These are phyloP conservation scores for Polychaeton citri DNA, from an alignment of 2,329 filamentous ascomycete species.

Conservation along the genomic window DNA sequence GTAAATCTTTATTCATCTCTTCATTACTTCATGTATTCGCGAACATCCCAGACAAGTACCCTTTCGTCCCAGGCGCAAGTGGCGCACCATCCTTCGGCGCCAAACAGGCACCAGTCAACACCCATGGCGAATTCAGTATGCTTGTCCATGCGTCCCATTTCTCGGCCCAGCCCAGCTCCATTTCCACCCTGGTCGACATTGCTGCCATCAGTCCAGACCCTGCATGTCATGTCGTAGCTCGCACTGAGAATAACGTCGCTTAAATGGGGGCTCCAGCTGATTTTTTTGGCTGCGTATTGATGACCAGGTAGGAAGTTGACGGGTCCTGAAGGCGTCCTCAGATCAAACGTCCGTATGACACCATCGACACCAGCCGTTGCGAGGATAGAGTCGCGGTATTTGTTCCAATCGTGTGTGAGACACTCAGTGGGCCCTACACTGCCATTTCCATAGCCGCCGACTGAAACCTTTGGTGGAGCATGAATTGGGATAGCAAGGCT, in stretches of 20 bases:
- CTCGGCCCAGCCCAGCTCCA: constrained; percentile 28
- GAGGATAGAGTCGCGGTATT: constrained; percentile 74
- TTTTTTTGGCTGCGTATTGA: constrained; percentile 72
- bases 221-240: constrained; percentile 96
- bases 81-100: constrained; percentile 87
- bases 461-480: constrained; percentile 42
- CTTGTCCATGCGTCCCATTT: constrained; percentile 76
- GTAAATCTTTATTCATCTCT: background rate
- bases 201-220: constrained; percentile 80
- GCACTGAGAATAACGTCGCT: constrained; percentile 75
- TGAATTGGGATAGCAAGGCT: constrained; percentile 75
- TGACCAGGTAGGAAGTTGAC: constrained; percentile 67
- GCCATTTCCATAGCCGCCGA: constrained; percentile 27
- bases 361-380: constrained; percentile 85
- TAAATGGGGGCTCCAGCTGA: constrained; percentile 92
- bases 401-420: constrained; percentile 98
- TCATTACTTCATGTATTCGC: constrained; percentile 39
- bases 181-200: constrained; percentile 29
- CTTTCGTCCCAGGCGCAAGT: constrained; percentile 90
- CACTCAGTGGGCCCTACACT: constrained; percentile 59
- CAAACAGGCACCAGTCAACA: constrained; percentile 96
- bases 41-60: constrained; percentile 84
- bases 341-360: constrained; percentile 78
- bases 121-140: constrained; percentile 96
- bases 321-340: constrained; percentile 65